phyloP scores from a whole-genome alignment of 352 stramenopile genomes.

The Thraustochytrium sp. region DNA sequence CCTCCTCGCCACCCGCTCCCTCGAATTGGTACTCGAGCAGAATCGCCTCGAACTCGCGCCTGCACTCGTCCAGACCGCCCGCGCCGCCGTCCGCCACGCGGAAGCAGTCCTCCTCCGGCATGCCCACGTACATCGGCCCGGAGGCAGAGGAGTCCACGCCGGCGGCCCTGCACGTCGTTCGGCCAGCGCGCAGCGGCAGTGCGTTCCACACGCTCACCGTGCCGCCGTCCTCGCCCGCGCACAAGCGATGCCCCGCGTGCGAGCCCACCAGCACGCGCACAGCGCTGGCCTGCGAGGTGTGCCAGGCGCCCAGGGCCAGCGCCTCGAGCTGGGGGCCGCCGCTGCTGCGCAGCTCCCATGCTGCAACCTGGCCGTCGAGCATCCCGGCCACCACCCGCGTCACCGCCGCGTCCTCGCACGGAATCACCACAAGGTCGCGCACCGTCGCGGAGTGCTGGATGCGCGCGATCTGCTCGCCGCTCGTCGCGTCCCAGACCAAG shows the following conservation, averaged over 20 bases:
- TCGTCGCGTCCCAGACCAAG: background rate
- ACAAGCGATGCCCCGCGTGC: background rate
- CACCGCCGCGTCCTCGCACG: background rate
- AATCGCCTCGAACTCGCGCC: slow-evolving; percentile 3
- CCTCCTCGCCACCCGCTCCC: background rate
- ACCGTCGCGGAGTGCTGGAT: background rate
- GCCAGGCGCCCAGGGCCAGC: background rate
- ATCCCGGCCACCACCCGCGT: background rate
- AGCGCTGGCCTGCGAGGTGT: too few species aligned
- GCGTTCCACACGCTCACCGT: slow-evolving; percentile 13
- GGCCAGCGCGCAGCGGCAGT: background rate
- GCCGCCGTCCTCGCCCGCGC: background rate
- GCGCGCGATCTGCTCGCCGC: background rate
- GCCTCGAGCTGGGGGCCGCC: background rate
- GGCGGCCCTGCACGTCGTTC: background rate
- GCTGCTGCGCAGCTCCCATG: background rate
- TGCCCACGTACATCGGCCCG: background rate
- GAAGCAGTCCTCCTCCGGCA: slow-evolving; percentile 19
- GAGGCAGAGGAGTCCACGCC: background rate
- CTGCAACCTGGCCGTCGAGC: background rate
- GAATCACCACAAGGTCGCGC: background rate
- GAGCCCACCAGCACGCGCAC: too few species aligned
- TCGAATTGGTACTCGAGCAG: slow-evolving; percentile 26
- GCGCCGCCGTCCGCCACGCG: slow-evolving; percentile 5
- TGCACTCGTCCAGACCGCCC: background rate